Evolutionary conservation across 2,329 filamentous ascomycete genomes (phyloP).

Genomic region (Sclerotiophoma versabilis): DNA sequence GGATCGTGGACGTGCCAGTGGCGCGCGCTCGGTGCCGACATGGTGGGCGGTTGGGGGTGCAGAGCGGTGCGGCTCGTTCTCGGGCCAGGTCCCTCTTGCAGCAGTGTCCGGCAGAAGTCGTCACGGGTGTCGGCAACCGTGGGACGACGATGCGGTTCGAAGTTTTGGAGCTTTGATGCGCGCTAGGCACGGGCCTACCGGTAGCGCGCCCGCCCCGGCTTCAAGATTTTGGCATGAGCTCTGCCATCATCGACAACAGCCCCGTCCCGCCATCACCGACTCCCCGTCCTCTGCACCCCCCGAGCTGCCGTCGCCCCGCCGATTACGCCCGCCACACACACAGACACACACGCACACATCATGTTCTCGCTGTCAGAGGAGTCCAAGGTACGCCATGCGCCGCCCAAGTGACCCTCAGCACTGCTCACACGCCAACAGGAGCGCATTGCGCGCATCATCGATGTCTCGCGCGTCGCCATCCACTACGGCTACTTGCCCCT

Average conservation of each 20-base stretch:
- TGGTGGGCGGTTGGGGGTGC: conserved; percentile 46
- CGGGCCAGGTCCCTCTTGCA: not conserved
- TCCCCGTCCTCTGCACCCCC: conserved; percentile 4
- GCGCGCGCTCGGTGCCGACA: conserved; percentile 68
- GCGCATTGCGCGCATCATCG: conserved; percentile 96
- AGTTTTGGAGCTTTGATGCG: conserved; percentile 32
- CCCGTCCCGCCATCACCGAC: conserved; percentile 18
- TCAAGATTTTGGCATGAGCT: conserved; percentile 35
- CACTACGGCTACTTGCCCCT: conserved; percentile 98
- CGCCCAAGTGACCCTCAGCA: not conserved
- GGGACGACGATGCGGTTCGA: conserved; percentile 17
- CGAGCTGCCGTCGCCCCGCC: not conserved
- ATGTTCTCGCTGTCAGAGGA: conserved; percentile 84
- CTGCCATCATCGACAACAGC: conserved; percentile 20
- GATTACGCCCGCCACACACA: not conserved
- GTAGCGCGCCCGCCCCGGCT: conserved; percentile 20
- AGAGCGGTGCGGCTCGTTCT: not conserved
- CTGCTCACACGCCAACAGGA: conserved; percentile 66
- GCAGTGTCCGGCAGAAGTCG: not conserved
- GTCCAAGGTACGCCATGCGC: conserved; percentile 74
- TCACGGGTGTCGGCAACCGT: conserved; percentile 3
- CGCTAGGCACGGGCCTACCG: conserved; percentile 21
- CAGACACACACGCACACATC: conserved; percentile 37
- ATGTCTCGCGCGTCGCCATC: conserved; percentile 89
- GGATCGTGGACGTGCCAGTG: conserved; percentile 69